Conservation (phyloP, 495 filamentous ascomycete genomes). For the Aspergillus haitiensis region DNA sequence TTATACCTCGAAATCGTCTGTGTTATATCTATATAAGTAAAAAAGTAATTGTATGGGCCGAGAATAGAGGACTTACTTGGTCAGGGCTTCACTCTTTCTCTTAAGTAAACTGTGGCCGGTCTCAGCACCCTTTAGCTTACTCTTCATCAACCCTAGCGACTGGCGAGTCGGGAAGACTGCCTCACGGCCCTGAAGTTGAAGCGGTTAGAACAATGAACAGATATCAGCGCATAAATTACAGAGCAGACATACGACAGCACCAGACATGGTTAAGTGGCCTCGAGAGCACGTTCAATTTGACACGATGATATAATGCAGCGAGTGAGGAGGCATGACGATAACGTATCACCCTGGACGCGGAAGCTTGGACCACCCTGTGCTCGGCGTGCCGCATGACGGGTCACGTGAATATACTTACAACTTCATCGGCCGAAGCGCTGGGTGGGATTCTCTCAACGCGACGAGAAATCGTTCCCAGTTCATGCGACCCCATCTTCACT, state of each 20-base stretch:
- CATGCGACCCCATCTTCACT: constrained; percentile 27
- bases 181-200: constrained; percentile 55
- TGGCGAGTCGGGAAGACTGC: constrained; percentile 98
- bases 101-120: constrained; percentile 84
- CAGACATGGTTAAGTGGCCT: constrained; percentile 49
- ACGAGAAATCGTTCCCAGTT: constrained; percentile 33
- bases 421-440: constrained; percentile 28
- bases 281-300: constrained; percentile 21
- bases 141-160: constrained; percentile 95
- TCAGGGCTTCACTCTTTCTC: constrained; percentile 90
- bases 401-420: constrained; percentile 35
- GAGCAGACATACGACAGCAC: constrained; percentile 52
- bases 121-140: constrained; percentile 96
- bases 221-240: not conserved
- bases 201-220: not conserved
- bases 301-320: constrained; percentile 14
- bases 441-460: constrained; percentile 25
- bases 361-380: constrained; percentile 32
- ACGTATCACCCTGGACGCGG: constrained; percentile 12
- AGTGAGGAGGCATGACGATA: constrained; percentile 29
- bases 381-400: constrained; percentile 24
- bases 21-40: constrained; percentile 20
- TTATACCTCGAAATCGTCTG: constrained; percentile 82
- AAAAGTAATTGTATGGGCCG: not conserved
- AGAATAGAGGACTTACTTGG: constrained; percentile 60